Evolutionary conservation across 495 filamentous ascomycete species (phyloP).

Genomic region (Xylaria grammica): DNA sequence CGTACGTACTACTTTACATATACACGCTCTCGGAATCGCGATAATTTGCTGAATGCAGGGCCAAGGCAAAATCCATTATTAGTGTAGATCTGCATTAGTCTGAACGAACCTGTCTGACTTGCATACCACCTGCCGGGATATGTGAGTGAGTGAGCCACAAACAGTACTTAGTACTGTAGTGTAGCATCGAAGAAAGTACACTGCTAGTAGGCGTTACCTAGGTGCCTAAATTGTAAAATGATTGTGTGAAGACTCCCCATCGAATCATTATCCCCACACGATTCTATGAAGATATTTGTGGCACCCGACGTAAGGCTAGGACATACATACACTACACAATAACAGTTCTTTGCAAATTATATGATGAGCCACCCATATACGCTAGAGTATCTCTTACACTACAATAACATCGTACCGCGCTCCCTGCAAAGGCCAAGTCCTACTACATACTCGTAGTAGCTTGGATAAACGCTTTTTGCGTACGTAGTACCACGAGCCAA

Average conservation of each 20-base stretch:
- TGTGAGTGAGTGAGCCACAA: constrained; percentile 4
- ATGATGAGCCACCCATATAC: neutral
- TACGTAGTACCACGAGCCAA: neutral
- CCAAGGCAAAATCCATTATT: neutral
- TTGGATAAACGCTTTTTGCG: too few species aligned
- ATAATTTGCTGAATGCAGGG: constrained; percentile 9
- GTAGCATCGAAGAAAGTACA: neutral
- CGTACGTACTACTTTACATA: neutral
- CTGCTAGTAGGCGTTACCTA: neutral
- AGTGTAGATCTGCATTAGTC: constrained; percentile 8
- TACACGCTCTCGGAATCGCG: constrained; percentile 1
- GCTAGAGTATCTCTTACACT: neutral
- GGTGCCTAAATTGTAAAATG: neutral
- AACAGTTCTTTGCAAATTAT: too few species aligned
- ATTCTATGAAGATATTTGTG: neutral
- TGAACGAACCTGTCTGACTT: neutral
- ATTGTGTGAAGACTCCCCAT: too few species aligned
- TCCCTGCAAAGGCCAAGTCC: neutral
- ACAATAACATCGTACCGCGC: too few species aligned
- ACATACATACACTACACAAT: too few species aligned
- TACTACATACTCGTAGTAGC: neutral
- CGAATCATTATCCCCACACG: neutral
- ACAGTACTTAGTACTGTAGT: neutral
- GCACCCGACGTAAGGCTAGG: neutral
- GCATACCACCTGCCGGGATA: neutral